Evolutionary conservation across 1,284 basidiomycete genomes (phyloP), one percentile per base, ranked within the genome.

Genomic region (Termitomyces sp.): DNA sequence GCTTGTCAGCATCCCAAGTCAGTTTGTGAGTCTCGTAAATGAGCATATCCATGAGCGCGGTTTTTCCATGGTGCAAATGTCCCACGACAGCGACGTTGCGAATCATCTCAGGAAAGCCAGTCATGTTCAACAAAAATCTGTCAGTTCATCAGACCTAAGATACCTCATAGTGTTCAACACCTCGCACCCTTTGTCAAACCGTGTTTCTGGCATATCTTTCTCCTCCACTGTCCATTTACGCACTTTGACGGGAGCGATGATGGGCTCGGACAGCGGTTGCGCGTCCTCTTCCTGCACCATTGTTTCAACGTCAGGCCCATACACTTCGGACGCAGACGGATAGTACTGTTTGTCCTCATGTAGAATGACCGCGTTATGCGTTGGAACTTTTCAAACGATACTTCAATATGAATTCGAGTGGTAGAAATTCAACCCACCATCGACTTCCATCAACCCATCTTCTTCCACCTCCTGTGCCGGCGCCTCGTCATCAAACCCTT

Each of bases 331-430:
- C 0, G 97, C 97, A 10, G 88, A 88, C 7, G 93, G 93, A 67
- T 99, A 99, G 73, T 99, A 99, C 69, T 94, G 90, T 72, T 99
- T 99, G 75, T 99, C 91, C 68, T 99, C 97, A 65, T 99, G 96
- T 51, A 97, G 75, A 43, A 97, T 72, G 28, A 97, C 91, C 46
- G 94, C 93, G 61, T 91, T 93, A 58, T 90, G 86, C 37, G 78
- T 68, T 43, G 86, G 84, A 65, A 85, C 88, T 87, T 58, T 43
- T 53, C 24, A 50, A 45, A 57, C 16, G 18, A 53, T 54, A 60
- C 52, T 48, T 62, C 52, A 54, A 64, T 47, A 50, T 43, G 37
- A 51, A 62, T 48, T 37, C 26, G 7, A 39, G 51, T 54, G 34
- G 45, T 50, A 50, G 50, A 56, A 48, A 18, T 38, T 44, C 38